These are phyloP conservation scores for Suhomyces prunicola DNA, from an alignment of 805 yeast species.

Conservation along the genomic window DNA sequence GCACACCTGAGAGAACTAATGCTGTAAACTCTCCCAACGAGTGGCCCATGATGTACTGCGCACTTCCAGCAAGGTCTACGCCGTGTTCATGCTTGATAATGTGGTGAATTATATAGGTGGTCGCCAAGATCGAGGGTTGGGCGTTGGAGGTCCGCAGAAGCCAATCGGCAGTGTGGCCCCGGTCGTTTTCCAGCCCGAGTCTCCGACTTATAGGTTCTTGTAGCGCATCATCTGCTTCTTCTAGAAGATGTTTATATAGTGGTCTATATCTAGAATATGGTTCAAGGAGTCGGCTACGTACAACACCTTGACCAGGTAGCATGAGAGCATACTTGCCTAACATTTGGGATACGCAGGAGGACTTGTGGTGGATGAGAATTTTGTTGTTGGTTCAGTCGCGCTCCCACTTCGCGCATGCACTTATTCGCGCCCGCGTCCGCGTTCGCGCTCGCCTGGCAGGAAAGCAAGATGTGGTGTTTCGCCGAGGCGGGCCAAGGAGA, in stretches of 20 bases:
- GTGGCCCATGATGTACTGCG: conserved; percentile 40
- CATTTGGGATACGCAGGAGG: neutral
- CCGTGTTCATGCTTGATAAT: conserved; percentile 17
- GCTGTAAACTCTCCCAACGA: conserved; percentile 53
- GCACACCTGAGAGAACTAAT: conserved; percentile 31
- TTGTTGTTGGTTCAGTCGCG: neutral
- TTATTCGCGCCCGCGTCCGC: neutral
- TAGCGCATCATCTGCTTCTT: conserved; percentile 20
- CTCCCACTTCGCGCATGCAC: neutral
- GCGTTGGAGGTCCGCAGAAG: conserved; percentile 40
- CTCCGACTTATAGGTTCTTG: conserved; percentile 15
- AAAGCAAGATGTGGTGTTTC: neutral
- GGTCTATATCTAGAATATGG: conserved; percentile 14
- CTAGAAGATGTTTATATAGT: conserved; percentile 10
- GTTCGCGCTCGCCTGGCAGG: neutral
- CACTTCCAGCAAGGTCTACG: conserved; percentile 12
- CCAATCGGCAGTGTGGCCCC: conserved; percentile 15
- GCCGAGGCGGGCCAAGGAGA: neutral
- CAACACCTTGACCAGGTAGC: conserved; percentile 37
- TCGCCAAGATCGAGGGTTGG: conserved; percentile 51
- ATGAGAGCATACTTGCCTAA: conserved; percentile 22
- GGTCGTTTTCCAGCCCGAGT: conserved; percentile 1
- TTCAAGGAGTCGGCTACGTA: conserved; percentile 18
- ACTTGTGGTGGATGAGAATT: neutral
- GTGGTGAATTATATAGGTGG: conserved; percentile 32